Evolutionary conservation across 2,329 filamentous ascomycete genomes (phyloP).

Genomic region (Penicillium verrucosum): DNA sequence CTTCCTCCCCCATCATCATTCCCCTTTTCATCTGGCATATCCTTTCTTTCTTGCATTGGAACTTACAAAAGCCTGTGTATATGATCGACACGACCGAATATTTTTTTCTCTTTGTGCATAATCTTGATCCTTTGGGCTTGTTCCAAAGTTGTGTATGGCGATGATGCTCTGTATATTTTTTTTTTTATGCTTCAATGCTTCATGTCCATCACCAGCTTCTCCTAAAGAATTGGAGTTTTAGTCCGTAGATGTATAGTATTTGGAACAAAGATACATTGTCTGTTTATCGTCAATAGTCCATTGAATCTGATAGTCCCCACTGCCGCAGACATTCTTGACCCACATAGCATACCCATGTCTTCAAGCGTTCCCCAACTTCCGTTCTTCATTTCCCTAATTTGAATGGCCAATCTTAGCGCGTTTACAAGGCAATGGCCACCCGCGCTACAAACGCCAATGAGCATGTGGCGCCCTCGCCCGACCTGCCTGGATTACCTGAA

Average conservation of each 20-base stretch:
- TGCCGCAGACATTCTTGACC: neutral
- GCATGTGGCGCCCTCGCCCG: constrained; percentile 25
- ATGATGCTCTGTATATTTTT: constrained; percentile 13
- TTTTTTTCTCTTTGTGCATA: constrained; percentile 15
- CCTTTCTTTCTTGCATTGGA: constrained; percentile 10
- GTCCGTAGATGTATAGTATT: neutral
- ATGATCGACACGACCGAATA: constrained; percentile 23
- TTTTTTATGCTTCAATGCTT: neutral
- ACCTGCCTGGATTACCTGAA: neutral
- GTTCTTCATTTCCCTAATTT: constrained; percentile 10
- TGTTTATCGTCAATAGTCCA: neutral
- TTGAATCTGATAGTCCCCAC: neutral
- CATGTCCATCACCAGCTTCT: neutral
- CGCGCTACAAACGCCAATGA: constrained; percentile 22
- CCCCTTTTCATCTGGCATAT: constrained; percentile 3
- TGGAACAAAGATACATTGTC: neutral
- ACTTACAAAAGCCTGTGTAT: constrained; percentile 15
- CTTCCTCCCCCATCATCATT: neutral
- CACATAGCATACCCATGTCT: neutral
- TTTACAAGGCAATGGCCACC: constrained; percentile 36
- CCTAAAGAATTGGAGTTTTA: neutral
- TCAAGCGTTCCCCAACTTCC: neutral
- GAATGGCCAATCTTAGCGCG: constrained; percentile 29
- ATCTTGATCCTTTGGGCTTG: constrained; percentile 10
- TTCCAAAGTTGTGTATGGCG: neutral